Base-by-base conservation (phyloP, 169 alveolate species). In the Eimeria zaria region DNA sequence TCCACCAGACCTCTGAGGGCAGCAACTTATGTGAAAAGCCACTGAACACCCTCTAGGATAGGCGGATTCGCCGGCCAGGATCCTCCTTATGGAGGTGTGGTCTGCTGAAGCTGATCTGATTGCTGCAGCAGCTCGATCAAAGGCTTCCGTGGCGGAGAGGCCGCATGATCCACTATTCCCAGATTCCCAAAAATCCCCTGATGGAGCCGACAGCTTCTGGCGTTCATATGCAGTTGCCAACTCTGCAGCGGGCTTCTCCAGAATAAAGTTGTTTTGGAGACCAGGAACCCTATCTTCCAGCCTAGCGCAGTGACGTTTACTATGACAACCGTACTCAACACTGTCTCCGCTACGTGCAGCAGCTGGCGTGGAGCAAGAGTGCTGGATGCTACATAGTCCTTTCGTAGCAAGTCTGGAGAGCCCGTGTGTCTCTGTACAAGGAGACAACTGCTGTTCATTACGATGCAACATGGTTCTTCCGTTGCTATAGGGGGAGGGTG, bases 131-230 rank as follows among this genome's bases (percentile, higher is more conserved):
- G 83, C 83, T 2, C 83, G 51, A 0, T 14, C 53, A 39, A 36
- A 9, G 16, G 55, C 83, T 33, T 20, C 53, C 14, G 83, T 16
- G 33, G 55, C 53, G 53, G 55, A 39, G 6, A 36, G 27, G 16
- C 83, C 83, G 20, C 83, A 73, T 39, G 83, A 39, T 2, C 53
- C 55, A 73, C 18, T 39, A 33, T 36, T 73, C 11, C 27, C 69
- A 80, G 89, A 46, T 2, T 51, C 48, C 89, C 89, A 46, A 80
- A 80, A 48, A 24, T 27, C 67, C 14, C 89, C 60, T 48, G 89
- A 27, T 22, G 89, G 89, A 51, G 89, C 89, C 4, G 89, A 51
- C 44, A 80, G n/a, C 64, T 46, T 80, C 46, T 80, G 36, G 5
- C 27, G 41, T 0, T 46, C 89, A 44, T 44, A n/a, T 30, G 69